Conservation (phyloP, 176 grass and related monocot species). For the Carex kokanica region DNA sequence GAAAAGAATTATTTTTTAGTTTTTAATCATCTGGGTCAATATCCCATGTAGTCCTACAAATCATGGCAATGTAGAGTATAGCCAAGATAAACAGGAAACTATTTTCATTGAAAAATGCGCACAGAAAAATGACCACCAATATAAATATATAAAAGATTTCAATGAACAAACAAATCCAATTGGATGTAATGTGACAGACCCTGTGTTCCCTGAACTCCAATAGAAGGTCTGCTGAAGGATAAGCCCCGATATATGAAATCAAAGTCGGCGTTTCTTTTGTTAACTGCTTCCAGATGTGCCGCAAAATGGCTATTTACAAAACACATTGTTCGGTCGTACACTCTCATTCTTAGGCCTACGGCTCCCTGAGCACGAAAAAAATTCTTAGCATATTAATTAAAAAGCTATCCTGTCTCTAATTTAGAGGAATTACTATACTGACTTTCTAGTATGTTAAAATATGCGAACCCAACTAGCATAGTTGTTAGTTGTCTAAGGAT, state of each 20-base stretch:
- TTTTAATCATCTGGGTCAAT: not conserved
- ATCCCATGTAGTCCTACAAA: not conserved
- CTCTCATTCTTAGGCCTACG: conserved; percentile 97
- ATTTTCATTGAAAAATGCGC: not conserved
- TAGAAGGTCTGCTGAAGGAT: conserved; percentile 82
- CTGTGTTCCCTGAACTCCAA: conserved; percentile 64
- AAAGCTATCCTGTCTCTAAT: not conserved
- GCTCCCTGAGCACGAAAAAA: conserved; percentile 63
- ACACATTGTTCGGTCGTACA: conserved; percentile 85
- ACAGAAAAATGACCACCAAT: not conserved
- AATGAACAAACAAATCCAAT: not conserved
- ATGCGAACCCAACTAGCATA: not conserved
- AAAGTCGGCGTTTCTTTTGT: conserved; percentile 87
- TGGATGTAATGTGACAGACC: conserved; percentile 33
- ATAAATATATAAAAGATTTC: not conserved
- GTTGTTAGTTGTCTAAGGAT: not conserved
- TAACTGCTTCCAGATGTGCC: conserved; percentile 92
- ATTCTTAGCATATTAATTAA: conserved; percentile 23
- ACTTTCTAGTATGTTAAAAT: not conserved
- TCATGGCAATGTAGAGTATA: not conserved
- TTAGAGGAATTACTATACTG: not conserved
- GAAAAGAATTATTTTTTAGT: not conserved
- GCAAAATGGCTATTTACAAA: conserved; percentile 98
- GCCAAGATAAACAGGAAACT: not conserved
- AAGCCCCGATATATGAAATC: conserved; percentile 87